Conservation (phyloP, 805 yeast species). For the Candida arabinofermentans region DNA sequence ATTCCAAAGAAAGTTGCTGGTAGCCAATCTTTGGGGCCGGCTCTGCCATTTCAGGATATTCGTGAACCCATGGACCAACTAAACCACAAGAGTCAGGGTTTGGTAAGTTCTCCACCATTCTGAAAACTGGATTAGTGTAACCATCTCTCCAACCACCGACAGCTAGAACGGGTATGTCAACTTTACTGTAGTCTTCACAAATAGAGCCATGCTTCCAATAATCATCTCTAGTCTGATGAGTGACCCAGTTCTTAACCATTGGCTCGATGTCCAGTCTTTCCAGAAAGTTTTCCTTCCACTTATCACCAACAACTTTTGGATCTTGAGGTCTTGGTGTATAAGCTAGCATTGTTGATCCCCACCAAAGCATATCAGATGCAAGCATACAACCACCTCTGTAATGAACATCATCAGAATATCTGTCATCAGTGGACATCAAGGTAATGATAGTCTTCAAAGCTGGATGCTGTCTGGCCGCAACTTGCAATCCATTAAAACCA, state of each 20-base stretch:
- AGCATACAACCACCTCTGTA: conserved; percentile 43
- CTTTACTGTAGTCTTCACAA: conserved; percentile 36
- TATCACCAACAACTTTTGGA: conserved; percentile 35
- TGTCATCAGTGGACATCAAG: conserved; percentile 43
- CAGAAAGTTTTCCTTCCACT: conserved; percentile 40
- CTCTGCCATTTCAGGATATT: conserved; percentile 44
- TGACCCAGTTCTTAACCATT: conserved; percentile 39
- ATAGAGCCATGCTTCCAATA: conserved; percentile 48
- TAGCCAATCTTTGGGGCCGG: conserved; percentile 43
- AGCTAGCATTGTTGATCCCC: conserved; percentile 45
- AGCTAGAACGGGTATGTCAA: conserved; percentile 40
- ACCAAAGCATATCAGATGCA: conserved; percentile 46
- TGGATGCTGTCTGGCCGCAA: conserved; percentile 45
- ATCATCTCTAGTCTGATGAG: conserved; percentile 41
- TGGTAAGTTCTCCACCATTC: conserved; percentile 39
- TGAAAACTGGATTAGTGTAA: conserved; percentile 40
- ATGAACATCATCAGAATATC: conserved; percentile 47
- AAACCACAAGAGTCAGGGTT: conserved; percentile 35
- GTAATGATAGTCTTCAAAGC: conserved; percentile 41
- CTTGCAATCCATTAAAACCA: conserved; percentile 43
- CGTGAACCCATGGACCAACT: conserved; percentile 49
- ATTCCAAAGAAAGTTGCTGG: conserved; percentile 36
- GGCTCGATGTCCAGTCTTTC: conserved; percentile 36
- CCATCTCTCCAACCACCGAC: conserved; percentile 49
- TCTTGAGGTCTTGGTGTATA: conserved; percentile 45